These are phyloP conservation scores for Parathielavia appendiculata DNA, from an alignment of 495 filamentous ascomycete species.

Conservation along the genomic window DNA sequence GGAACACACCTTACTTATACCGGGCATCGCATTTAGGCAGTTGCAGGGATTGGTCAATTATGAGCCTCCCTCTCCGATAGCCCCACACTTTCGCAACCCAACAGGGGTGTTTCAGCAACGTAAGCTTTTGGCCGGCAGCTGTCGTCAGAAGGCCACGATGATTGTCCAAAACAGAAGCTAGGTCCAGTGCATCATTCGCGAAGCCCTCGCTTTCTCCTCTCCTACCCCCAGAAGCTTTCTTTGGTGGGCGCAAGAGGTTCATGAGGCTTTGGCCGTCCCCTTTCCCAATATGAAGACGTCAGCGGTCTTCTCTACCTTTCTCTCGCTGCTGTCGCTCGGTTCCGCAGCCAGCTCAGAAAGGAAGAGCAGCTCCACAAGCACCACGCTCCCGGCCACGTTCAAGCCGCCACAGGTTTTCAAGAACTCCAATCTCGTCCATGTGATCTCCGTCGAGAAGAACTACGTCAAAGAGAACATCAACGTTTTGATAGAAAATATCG, in stretches of 20 bases:
- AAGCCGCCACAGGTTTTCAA: constrained; percentile 85
- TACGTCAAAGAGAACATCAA: constrained; percentile 88
- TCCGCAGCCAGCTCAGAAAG: constrained; percentile 32
- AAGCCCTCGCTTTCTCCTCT: constrained; percentile 10
- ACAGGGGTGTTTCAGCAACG: constrained; percentile 36
- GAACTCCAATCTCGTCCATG: constrained; percentile 84
- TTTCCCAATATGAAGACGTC: constrained; percentile 50
- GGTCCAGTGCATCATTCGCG: constrained; percentile 16
- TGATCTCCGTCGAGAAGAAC: constrained; percentile 85
- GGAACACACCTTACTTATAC: too few species aligned
- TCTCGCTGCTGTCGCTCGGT: constrained; percentile 44
- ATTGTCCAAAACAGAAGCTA: constrained; percentile 16
- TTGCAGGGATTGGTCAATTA: constrained; percentile 2
- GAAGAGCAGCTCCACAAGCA: constrained; percentile 27
- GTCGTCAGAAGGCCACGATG: constrained; percentile 31
- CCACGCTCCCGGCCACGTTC: constrained; percentile 61
- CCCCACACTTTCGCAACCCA: constrained; percentile 3
- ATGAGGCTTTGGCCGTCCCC: constrained; percentile 34
- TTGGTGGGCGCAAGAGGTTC: constrained; percentile 26
- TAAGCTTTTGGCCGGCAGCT: constrained; percentile 35
- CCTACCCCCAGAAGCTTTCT: constrained; percentile 2
- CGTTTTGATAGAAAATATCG: constrained; percentile 85
- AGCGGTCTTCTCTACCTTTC: constrained; percentile 45
- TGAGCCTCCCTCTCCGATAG: neutral
- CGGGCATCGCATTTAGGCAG: too few species aligned